Percentiles rank a stretch among this genome's conserved stretches.
Evolutionary conservation across 2,329 filamentous ascomycete species (phyloP).

Genomic region (Fusarium sp.): DNA sequence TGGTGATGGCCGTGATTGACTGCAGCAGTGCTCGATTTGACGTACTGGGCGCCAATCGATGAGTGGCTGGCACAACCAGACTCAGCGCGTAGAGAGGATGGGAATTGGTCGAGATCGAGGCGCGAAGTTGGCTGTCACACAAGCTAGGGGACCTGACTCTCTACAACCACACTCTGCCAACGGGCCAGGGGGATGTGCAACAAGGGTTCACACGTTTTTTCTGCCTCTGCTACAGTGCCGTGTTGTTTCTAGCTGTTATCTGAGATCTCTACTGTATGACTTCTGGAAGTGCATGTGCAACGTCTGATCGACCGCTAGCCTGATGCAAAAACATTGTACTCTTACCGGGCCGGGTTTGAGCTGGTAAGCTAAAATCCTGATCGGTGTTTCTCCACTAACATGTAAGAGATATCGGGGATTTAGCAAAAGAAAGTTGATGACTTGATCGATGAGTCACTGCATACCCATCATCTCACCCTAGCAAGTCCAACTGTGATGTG

Average conservation of each 20-base stretch:
- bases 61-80: conserved; percentile 42
- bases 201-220: conserved; percentile 44
- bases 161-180: conserved; percentile 30
- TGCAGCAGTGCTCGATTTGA: conserved; percentile 44
- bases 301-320: conserved; percentile 44
- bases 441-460: not conserved
- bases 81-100: conserved; percentile 48
- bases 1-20: conserved; percentile 43
- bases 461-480: conserved; percentile 24
- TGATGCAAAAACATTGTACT: conserved; percentile 38
- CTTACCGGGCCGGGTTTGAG: conserved; percentile 46
- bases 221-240: conserved; percentile 2
- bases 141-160: conserved; percentile 25
- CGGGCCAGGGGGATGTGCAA: conserved; percentile 48
- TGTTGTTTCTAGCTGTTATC: conserved; percentile 31
- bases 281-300: conserved; percentile 38
- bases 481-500: conserved; percentile 39
- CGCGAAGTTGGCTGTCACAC: conserved; percentile 35
- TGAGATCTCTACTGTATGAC: conserved; percentile 39
- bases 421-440: conserved; percentile 16
- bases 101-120: conserved; percentile 39
- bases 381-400: conserved; percentile 16
- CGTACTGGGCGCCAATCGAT: conserved; percentile 28
- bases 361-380: conserved; percentile 25
- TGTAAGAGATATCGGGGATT: conserved; percentile 3